Conservation (phyloP, 176 grass and related monocot genomes). For the Oryza rufipogon region DNA sequence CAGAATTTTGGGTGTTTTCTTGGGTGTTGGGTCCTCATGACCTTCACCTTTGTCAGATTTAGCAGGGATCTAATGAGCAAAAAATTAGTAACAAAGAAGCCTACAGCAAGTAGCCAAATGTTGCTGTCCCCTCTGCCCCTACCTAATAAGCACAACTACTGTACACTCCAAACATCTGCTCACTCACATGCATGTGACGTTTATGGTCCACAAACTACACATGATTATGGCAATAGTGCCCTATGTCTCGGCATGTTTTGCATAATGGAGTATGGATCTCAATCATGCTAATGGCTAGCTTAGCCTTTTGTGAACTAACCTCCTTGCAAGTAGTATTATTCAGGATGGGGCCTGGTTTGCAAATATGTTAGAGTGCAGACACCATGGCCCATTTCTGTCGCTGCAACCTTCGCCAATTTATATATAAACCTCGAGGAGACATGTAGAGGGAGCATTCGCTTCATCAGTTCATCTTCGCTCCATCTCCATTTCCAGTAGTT, state of each 20-base stretch:
- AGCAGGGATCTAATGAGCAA: background rate
- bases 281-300: background rate
- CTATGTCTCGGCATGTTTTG: background rate
- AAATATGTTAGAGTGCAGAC: background rate
- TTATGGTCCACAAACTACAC: constrained; percentile 38
- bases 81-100: background rate
- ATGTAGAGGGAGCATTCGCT: background rate
- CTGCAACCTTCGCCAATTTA: background rate
- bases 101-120: constrained; percentile 39
- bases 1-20: background rate
- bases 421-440: constrained; percentile 19
- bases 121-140: constrained; percentile 17
- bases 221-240: constrained; percentile 18
- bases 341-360: background rate
- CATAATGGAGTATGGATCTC: background rate
- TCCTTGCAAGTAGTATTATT: background rate
- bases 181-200: constrained; percentile 40
- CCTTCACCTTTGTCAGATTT: constrained; percentile 28
- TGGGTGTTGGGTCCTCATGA: background rate
- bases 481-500: constrained; percentile 6
- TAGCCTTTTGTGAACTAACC: background rate
- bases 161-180: constrained; percentile 24
- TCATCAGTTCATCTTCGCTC: background rate
- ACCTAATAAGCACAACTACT: constrained; percentile 32
- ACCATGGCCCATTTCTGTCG: background rate